Evolutionary conservation across 208 protist species (phyloP), one percentile per base, ranked within the genome.

Genomic region (Trypanosomatidae sp.): DNA sequence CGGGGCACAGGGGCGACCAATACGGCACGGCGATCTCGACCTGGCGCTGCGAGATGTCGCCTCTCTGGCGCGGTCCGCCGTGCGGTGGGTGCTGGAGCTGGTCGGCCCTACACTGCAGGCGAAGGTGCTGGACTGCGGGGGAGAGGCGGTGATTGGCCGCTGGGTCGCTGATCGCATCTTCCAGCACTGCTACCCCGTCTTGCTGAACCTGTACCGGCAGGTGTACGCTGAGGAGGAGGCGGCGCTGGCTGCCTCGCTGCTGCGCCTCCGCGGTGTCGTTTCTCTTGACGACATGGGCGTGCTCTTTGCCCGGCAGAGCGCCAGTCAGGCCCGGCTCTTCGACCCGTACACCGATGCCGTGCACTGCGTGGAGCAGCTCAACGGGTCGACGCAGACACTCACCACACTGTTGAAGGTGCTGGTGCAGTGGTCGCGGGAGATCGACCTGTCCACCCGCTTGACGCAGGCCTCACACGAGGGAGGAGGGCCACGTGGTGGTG

Each of bases 251-350:
- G 41, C 59, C 13, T 75, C 87, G 3, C 15, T 93, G 10, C 71
- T 73, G 6, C 79, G 82, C n/a, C 73, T 97, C 55, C 88, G 88
- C 17, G 80, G 66, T 46, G 56, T 66, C 50, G 80, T 85, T 5
- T 85, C 90, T 15, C 81, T 94, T 6, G 92, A 97, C 62, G 92
- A 97, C 83, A 80, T 95, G 19, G 92, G 92, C 55, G 90, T 89
- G 28, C 58, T 78, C 47, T 97, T 94, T 68, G 90, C 87, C 5
- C 86, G 92, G 8, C 80, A 82, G 67, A 75, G 86, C 33, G 73
- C 44, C 52, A 80, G 70, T 25, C 69, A 84, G 59, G 90, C 91
- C 71, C 47, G 62, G 44, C 89, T 95, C 10, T 97, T 97, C 71
- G 86, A 94, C 69, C 89, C 92, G 6, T 97, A 97, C 78, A 85